Evolutionary conservation across 176 grass and related monocot species (phyloP).

Genomic region (barley (Hordeum vulgare)): DNA sequence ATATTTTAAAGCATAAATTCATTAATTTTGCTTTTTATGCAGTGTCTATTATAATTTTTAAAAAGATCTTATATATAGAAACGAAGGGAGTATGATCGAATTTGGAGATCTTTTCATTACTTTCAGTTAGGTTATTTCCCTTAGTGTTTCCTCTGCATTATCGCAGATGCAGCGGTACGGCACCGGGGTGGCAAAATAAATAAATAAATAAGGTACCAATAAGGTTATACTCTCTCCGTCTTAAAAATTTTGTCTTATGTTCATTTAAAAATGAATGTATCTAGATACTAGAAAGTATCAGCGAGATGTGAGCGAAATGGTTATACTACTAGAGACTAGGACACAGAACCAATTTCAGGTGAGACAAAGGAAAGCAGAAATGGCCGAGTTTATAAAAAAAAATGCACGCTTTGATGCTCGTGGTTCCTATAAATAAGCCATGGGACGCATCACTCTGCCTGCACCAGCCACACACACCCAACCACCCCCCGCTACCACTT

Average conservation of each 20-base stretch:
- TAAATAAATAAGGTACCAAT: background rate
- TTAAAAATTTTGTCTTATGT: too few relatives aligned
- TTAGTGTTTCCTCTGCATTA: constrained; percentile 32
- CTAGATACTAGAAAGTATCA: too few relatives aligned
- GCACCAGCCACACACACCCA: constrained; percentile 17
- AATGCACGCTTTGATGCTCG: background rate
- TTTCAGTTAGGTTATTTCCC: background rate
- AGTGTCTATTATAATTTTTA: too few relatives aligned
- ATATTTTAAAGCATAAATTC: too few relatives aligned
- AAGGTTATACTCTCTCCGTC: too few relatives aligned
- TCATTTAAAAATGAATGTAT: too few relatives aligned
- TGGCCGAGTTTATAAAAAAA: background rate
- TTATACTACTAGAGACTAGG: background rate
- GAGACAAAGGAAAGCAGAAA: background rate
- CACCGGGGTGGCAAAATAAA: background rate
- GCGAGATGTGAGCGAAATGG: constrained; percentile 24
- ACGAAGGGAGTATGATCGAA: too few relatives aligned
- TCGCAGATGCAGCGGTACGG: background rate
- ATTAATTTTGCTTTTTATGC: too few relatives aligned
- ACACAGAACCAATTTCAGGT: constrained; percentile 5
- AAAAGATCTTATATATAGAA: too few relatives aligned
- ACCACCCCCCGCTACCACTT: background rate
- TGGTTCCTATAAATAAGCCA: constrained; percentile 47
- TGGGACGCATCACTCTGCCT: constrained; percentile 1
- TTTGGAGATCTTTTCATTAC: constrained; percentile 17